Conservation (phyloP, 2,329 filamentous ascomycete genomes). For the Nakataea oryzae region DNA sequence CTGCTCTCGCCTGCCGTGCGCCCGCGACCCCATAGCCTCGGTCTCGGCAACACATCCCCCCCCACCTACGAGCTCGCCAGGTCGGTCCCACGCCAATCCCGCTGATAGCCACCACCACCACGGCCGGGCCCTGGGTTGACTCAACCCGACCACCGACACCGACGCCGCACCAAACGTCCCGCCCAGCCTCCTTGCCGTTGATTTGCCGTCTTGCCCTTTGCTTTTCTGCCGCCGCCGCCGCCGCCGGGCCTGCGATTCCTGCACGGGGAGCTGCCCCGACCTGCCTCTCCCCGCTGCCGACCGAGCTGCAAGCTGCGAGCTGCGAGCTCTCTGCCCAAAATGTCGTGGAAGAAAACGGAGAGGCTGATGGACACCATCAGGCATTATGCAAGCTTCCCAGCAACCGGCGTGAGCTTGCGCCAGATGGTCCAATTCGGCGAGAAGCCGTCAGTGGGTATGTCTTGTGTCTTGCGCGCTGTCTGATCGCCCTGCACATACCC, state of each 20-base stretch:
- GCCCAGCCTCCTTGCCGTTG: not conserved
- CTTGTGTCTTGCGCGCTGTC: constrained; percentile 15
- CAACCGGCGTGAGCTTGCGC: constrained; percentile 87
- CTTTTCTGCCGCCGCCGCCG: not conserved
- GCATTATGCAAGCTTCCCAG: constrained; percentile 94
- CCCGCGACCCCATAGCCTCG: constrained; percentile 3
- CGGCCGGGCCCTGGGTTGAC: not conserved
- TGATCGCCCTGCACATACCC: not conserved
- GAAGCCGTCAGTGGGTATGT: constrained; percentile 75
- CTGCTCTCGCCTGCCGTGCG: not conserved
- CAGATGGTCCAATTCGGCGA: constrained; percentile 99
- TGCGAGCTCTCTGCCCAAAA: constrained; percentile 32
- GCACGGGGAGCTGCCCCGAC: not conserved
- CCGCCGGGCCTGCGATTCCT: not conserved
- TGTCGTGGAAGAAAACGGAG: constrained; percentile 91
- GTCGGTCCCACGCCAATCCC: not conserved
- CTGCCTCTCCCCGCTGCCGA: not conserved
- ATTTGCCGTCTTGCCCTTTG: not conserved
- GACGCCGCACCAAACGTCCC: not conserved
- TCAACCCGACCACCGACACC: not conserved
- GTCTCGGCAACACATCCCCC: not conserved
- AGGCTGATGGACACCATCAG: constrained; percentile 93
- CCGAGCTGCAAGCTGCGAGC: not conserved
- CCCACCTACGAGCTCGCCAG: not conserved
- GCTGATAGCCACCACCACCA: not conserved